phyloP scores from a whole-genome alignment of 257 asterid species.

The Pogostemon cablin region DNA sequence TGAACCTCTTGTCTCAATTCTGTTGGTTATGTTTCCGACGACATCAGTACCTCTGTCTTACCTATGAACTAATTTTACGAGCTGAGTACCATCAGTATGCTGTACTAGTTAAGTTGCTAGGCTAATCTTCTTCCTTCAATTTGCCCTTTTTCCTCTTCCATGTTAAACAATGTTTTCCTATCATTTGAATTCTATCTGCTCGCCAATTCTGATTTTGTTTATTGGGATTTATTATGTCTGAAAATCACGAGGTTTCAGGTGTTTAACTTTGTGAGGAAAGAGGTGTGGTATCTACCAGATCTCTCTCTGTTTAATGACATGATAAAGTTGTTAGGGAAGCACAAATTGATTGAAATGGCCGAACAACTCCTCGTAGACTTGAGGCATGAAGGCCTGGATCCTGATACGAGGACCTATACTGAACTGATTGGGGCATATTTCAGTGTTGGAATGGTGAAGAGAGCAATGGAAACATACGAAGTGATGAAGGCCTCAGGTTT shows the following conservation, averaged over 20 bases:
- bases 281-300: constrained; percentile 64
- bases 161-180: not conserved
- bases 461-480: constrained; percentile 63
- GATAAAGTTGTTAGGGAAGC: constrained; percentile 61
- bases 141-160: too few relatives aligned
- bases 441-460: constrained; percentile 52
- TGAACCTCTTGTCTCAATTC: too few relatives aligned
- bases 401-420: constrained; percentile 63
- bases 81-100: too few relatives aligned
- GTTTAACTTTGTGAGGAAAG: constrained; percentile 61
- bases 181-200: not conserved
- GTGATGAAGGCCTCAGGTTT: constrained; percentile 69
- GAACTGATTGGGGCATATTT: constrained; percentile 81
- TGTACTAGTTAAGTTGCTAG: not conserved
- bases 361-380: constrained; percentile 53
- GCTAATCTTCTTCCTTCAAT: too few relatives aligned
- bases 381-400: constrained; percentile 58
- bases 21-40: too few relatives aligned
- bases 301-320: constrained; percentile 57
- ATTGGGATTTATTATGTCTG: constrained; percentile 30
- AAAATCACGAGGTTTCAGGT: constrained; percentile 54
- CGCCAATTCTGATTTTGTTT: too few relatives aligned
- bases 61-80: too few relatives aligned
- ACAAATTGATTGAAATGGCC: constrained; percentile 56
- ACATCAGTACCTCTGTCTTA: too few relatives aligned